Percentiles rank a stretch among this genome's conserved stretches.
phyloP scores from a whole-genome alignment of 2,329 filamentous ascomycete species.

The Trichoderma cornu-damae region DNA sequence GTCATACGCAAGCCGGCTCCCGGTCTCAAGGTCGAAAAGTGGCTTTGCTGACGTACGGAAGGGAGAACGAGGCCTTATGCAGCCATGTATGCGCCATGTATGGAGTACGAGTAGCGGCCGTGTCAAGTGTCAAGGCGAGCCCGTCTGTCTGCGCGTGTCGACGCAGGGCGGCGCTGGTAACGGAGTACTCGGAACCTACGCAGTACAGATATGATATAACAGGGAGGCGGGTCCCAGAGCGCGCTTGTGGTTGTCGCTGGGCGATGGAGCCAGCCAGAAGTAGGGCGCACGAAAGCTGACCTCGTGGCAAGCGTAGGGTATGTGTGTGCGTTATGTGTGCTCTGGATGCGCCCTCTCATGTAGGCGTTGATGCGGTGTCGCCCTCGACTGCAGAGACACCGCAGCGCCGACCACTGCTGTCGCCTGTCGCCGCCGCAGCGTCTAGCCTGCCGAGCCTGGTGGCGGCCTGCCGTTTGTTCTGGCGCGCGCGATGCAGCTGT shows the following conservation, averaged over 20 bases:
- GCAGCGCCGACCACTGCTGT: slow-evolving; percentile 3
- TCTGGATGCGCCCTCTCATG: not conserved
- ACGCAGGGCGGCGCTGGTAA: too few relatives aligned
- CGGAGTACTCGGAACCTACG: not conserved
- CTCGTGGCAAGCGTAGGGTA: not conserved
- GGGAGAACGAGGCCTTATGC: not conserved
- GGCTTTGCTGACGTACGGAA: not conserved
- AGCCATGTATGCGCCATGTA: not conserved
- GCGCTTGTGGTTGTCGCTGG: not conserved
- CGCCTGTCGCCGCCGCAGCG: not conserved
- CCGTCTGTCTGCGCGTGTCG: not conserved
- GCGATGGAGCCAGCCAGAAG: not conserved
- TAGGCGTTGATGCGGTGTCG: slow-evolving; percentile 6
- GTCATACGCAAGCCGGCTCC: not conserved
- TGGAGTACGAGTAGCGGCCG: not conserved
- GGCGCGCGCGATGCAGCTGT: not conserved
- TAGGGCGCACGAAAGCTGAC: not conserved
- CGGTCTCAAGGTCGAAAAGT: not conserved
- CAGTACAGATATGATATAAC: not conserved
- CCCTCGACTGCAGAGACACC: not conserved
- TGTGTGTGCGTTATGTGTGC: not conserved
- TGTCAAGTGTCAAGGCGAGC: not conserved
- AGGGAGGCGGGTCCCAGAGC: not conserved
- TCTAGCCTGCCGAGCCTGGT: not conserved
- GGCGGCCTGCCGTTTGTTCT: not conserved